Evolutionary conservation across 768 basidiomycete species (phyloP), one percentile per base, ranked within the genome.

Genomic region (Boletus sp.): DNA sequence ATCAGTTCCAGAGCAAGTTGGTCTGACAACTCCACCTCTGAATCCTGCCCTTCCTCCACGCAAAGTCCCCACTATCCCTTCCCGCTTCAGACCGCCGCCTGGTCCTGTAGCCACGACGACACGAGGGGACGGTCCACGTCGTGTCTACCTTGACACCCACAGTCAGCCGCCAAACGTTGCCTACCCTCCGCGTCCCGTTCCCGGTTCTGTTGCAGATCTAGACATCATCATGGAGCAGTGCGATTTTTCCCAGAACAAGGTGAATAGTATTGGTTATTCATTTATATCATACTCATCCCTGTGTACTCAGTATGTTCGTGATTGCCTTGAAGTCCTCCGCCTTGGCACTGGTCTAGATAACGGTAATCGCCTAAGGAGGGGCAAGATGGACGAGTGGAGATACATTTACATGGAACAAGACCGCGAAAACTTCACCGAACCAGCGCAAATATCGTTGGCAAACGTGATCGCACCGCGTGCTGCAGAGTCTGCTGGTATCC

Each of bases 271-370:
- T 27, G 17, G 38, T 47, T 44, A 10, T 33, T 3, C 21, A 37
- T 38, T 15, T 38, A 29, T 34, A 30, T 51, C 54, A 50, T 10
- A 27, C 55, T 62, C 54, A 68, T 49, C 57, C 15, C 42, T 25
- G 27, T 43, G 33, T 25, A 42, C 30, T 21, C 66, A 97, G 90
- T 95, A 90, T 73, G 96, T 98, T n/a, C 85, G 96, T 38, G 97
- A 98, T 68, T 99, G 97, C 64, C 77, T 99, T 38, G 95, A 98
- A 70, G 86, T 96, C 42, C 80, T 99, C 27, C 83, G 96, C n/a
- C 75, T 94, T 13, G 96, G 95, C 4, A 91, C 81, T 7, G 89
- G 92, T 15, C 79, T 98, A 42, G 95, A 99, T 67, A 87, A 88
- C 47, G 87, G 84, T 14, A 83, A 83, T 40, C 81, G 84, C 19